phyloP scores from a whole-genome alignment of 2,329 filamentous ascomycete species.

The Diaporthe ilicicola region DNA sequence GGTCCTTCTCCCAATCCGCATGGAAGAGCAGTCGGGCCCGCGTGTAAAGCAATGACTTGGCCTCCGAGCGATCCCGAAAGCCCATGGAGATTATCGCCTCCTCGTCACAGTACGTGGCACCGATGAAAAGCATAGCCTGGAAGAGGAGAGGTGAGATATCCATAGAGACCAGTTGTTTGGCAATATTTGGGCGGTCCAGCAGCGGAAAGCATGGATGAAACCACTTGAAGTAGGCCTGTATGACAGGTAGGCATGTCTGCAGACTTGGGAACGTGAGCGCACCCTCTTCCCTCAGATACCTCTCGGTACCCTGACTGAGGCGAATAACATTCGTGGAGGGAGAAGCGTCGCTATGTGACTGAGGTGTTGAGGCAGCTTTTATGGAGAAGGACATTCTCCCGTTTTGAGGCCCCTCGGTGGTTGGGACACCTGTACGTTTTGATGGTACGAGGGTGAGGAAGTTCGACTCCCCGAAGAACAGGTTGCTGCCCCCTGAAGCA shows the following conservation, averaged over 20 bases:
- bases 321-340: slow-evolving; percentile 29
- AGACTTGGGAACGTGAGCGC: slow-evolving; percentile 36
- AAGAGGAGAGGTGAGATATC: slow-evolving; percentile 30
- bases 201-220: slow-evolving; percentile 32
- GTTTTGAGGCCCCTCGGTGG: slow-evolving; percentile 21
- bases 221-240: slow-evolving; percentile 37
- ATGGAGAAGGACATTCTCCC: slow-evolving; percentile 35
- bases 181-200: slow-evolving; percentile 25
- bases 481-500: slow-evolving; percentile 38
- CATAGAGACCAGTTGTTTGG: slow-evolving; percentile 22
- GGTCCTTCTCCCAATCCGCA: slow-evolving; percentile 30
- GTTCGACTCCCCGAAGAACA: slow-evolving; percentile 51
- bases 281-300: slow-evolving; percentile 36
- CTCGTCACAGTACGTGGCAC: slow-evolving; percentile 30
- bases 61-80: slow-evolving; percentile 30
- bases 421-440: not conserved
- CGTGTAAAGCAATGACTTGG: slow-evolving; percentile 32
- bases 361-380: slow-evolving; percentile 23
- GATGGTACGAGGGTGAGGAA: slow-evolving; percentile 45
- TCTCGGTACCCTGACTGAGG: slow-evolving; percentile 34
- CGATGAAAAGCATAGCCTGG: slow-evolving; percentile 32
- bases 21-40: slow-evolving; percentile 30
- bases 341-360: slow-evolving; percentile 23
- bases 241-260: slow-evolving; percentile 34
- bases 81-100: slow-evolving; percentile 26